Evolutionary conservation across 176 grass and related monocot species (phyloP).

Genomic region (Musa beccarii): DNA sequence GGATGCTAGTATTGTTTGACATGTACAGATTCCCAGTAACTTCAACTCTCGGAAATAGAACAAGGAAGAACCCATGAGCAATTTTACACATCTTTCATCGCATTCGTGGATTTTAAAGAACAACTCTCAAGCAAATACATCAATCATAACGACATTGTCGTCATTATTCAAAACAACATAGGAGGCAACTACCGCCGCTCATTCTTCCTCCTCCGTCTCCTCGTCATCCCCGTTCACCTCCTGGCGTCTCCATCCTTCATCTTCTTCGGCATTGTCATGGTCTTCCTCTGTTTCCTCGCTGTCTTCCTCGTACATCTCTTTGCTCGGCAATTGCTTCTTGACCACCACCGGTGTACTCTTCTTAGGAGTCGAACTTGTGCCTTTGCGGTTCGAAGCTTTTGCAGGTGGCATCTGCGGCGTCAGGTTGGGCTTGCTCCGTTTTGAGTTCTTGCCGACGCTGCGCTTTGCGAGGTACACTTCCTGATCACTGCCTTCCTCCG

Average conservation of each 20-base stretch:
- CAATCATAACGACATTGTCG: not conserved
- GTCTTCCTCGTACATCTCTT: constrained; percentile 16
- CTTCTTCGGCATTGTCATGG: constrained; percentile 4
- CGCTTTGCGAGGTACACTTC: constrained; percentile 29
- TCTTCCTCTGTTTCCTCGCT: constrained; percentile 24
- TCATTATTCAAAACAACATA: not conserved
- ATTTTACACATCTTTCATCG: too few relatives aligned
- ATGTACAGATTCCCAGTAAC: too few relatives aligned
- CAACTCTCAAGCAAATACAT: too few relatives aligned
- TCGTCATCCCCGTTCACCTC: constrained; percentile 47
- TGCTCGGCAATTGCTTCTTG: constrained; percentile 26
- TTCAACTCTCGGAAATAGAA: too few relatives aligned
- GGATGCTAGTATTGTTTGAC: too few relatives aligned
- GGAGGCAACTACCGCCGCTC: not conserved
- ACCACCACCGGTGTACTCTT: not conserved
- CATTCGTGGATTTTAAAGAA: too few relatives aligned
- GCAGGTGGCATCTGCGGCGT: constrained; percentile 18
- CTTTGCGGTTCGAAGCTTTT: constrained; percentile 37
- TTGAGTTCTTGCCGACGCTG: constrained; percentile 25
- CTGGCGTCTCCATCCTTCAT: constrained; percentile 33
- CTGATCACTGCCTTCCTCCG: constrained; percentile 12
- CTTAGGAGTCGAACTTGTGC: not conserved
- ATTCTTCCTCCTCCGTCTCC: constrained; percentile 73
- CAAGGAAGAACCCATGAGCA: too few relatives aligned
- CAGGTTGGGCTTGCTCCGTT: constrained; percentile 34